A percentile compares a stretch with the other conserved stretches of the same genome.
Conservation (phyloP, 2,329 filamentous ascomycete species). For the Xylaria sp. region DNA sequence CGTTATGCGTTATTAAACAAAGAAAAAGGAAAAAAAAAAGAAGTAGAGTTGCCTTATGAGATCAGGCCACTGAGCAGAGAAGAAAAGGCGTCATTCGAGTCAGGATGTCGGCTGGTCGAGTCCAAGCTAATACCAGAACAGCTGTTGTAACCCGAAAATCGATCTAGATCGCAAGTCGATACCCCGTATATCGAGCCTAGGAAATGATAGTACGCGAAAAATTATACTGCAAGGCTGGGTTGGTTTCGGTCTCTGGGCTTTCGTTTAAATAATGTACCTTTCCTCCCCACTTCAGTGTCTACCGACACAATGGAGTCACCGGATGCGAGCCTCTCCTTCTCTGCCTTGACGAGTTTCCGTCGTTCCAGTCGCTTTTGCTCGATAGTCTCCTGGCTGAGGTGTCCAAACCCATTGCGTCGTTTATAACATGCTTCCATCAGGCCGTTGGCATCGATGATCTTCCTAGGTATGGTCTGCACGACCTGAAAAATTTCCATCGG, state of each 20-base stretch:
- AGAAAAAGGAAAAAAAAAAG: not conserved
- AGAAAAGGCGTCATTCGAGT: not conserved
- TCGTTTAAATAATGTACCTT: conserved; percentile 59
- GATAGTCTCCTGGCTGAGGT: conserved; percentile 83
- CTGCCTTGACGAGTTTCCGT: conserved; percentile 61
- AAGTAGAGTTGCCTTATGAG: not conserved
- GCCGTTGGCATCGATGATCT: conserved; percentile 81
- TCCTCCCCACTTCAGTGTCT: conserved; percentile 52
- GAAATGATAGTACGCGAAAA: not conserved
- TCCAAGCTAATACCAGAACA: not conserved
- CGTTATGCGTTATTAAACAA: conserved; percentile 28
- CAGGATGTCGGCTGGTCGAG: not conserved
- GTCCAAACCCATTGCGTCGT: conserved; percentile 80
- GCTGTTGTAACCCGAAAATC: not conserved
- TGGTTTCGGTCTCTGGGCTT: conserved; percentile 46
- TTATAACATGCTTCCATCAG: conserved; percentile 87
- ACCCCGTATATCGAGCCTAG: not conserved
- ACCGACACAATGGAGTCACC: conserved; percentile 49
- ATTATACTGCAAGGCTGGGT: conserved; percentile 41
- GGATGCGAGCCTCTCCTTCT: conserved; percentile 52
- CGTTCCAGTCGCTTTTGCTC: conserved; percentile 79
- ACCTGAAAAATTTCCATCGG: conserved; percentile 97
- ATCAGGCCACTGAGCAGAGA: not conserved
- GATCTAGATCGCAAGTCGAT: not conserved
- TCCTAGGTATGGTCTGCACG: conserved; percentile 85